Base-by-base conservation (phyloP, 139 green algal species). In the Coelastrella sp. region DNA sequence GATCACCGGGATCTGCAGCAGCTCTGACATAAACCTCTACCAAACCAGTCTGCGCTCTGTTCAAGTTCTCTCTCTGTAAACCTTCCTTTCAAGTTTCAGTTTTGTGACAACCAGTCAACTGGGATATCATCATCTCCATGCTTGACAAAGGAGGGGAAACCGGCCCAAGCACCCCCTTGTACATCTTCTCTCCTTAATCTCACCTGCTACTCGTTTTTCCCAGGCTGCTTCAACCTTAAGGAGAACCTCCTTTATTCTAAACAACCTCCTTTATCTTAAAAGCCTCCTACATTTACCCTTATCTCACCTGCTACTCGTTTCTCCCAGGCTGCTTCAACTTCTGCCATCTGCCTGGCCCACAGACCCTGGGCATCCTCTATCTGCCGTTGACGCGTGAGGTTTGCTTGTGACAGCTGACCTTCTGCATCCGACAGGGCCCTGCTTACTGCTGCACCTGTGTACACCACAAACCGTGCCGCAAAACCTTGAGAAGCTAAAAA, bases 301-400 rank as follows among this genome's bases (percentile, higher is more conserved):
- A 70, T 70, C 85, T 76, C 86, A 91, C 61, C 61, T 58, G 59
- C 35, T 12, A 80, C 9, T n/a, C 91, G 89, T 78, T 91, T 92
- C 87, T 95, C 91, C 91, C 93, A 95, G 17, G 87, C 85, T 84
- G 87, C 88, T 66, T 94, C 88, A 58, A 88, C 85, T 72, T 94
- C 88, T 27, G 87, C 87, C 87, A 87, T 61, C 25, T 91, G 73
- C 56, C 17, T 7, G 20, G 73, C 78, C 87, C 87, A 91, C 7
- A 19, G 9, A 0, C 15, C 76, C 63, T 87, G 78, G 22, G 78
- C 78, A 14, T 76, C 87, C 9, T 91, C 61, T 49, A 87, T 7
- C 35, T 78, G 76, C 27, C 78, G 61, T 27, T 87, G 76, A 7
- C 61, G 20, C 10, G 24, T 35, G 49, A 81, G 63, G 78, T 87